Evolutionary conservation across 2,329 filamentous ascomycete genomes (phyloP), one percentile per base, ranked within the genome.

Genomic region (Colletotrichum echinochloae): DNA sequence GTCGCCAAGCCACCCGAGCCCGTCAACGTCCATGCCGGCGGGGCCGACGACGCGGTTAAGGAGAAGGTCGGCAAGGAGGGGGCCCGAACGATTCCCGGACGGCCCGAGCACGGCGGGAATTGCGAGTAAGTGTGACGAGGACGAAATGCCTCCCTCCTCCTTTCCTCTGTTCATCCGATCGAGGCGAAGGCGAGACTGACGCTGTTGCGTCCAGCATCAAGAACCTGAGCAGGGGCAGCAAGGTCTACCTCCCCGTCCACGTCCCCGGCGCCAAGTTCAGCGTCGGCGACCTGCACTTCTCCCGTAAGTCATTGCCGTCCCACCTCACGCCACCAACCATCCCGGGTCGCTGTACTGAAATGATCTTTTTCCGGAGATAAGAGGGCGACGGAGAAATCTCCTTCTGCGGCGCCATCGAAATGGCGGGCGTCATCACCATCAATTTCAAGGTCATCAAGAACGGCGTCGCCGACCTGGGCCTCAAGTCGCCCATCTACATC

Each of bases 331-430:
- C 16, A 44, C 14, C 48, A 30, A 16, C 12, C 60, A 26, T 39
- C 14, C 23, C 26, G n/a, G 20, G 18, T 23, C 20, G 39, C n/a
- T 4, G 30, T 56, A 9, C n/a, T 35, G 63, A 30, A 56, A 33
- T 41, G 60, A n/a, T n/a, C n/a, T n/a, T n/a, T n/a, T n/a, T 71
- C 23, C 28, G 7, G 12, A 5, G 2, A 5, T 9, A 87, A 87
- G 86, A 97, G 81, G 94, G 94, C 11, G 94, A 97, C 77, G 94
- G 94, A 8, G 94, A 97, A 79, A 97, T 97, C 70, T 94, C 90
- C 3, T 98, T 94, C 78, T 94, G 92, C 73, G 92, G 92, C 26
- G 95, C 94, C 7, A 98, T 97, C 76, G 95, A 98, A 80, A 98
- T 98, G 93, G 94, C 94, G 0, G 94, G 94, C 5, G 85, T 94